A percentile compares a stretch with the other conserved stretches of the same genome.
phyloP scores from a whole-genome alignment of 2,329 filamentous ascomycete genomes.

The Hypoxylon sp. region DNA sequence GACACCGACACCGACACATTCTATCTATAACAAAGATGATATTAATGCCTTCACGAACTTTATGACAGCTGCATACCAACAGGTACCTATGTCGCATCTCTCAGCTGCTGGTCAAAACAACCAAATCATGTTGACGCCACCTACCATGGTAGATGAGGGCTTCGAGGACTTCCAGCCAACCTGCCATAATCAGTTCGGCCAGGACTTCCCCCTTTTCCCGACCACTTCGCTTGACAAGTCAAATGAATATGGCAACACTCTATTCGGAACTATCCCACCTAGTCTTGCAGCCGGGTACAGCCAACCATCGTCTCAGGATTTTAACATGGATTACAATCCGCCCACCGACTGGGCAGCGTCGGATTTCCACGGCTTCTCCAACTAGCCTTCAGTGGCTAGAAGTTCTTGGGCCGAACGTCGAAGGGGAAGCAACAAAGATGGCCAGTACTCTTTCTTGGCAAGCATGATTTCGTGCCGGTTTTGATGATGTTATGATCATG shows the following conservation, averaged over 20 bases:
- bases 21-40: conserved; percentile 63
- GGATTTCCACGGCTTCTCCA: conserved; percentile 46
- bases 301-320: conserved; percentile 67
- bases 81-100: conserved; percentile 68
- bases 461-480: conserved; percentile 14
- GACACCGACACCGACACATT: conserved; percentile 65
- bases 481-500: conserved; percentile 53
- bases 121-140: conserved; percentile 78
- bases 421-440: conserved; percentile 6
- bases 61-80: conserved; percentile 58
- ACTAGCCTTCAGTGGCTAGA: conserved; percentile 32
- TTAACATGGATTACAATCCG: conserved; percentile 54
- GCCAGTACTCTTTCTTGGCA: conserved; percentile 18
- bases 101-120: conserved; percentile 79
- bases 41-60: conserved; percentile 59
- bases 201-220: conserved; percentile 77
- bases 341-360: conserved; percentile 52
- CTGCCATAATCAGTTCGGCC: conserved; percentile 61
- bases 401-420: not conserved
- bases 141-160: conserved; percentile 75
- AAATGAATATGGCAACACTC: conserved; percentile 58
- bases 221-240: conserved; percentile 58
- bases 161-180: conserved; percentile 69
- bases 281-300: conserved; percentile 67
- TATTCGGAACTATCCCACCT: conserved; percentile 66